Evolutionary conservation across 805 yeast genomes (phyloP).

Genomic region (Nakazawaea populi): DNA sequence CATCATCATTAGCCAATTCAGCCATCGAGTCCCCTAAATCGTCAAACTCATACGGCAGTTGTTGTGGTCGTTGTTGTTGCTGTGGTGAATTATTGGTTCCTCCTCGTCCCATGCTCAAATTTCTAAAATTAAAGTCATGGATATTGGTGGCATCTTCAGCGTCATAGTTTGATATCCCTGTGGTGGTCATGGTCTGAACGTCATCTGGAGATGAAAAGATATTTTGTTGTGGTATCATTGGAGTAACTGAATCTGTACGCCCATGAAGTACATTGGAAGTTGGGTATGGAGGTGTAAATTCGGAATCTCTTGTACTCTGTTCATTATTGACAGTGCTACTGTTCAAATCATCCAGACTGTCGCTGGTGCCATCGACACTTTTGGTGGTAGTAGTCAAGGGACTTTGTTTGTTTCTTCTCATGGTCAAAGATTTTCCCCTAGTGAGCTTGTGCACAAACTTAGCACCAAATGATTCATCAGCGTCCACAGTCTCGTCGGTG

Average conservation of each 20-base stretch:
- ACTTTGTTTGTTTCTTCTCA: constrained; percentile 13
- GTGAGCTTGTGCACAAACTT: constrained; percentile 37
- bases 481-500: constrained; percentile 24
- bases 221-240: constrained; percentile 10
- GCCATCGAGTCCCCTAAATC: neutral
- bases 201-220: neutral
- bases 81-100: neutral
- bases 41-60: neutral
- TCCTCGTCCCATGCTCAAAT: neutral
- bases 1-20: neutral
- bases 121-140: constrained; percentile 6
- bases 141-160: neutral
- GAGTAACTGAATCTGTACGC: constrained; percentile 13
- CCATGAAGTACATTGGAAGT: constrained; percentile 3
- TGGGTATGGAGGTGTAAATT: constrained; percentile 4
- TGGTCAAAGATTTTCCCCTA: constrained; percentile 32
- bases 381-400: constrained; percentile 11
- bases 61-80: neutral
- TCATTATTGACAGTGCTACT: neutral
- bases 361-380: constrained; percentile 10
- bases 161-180: constrained; percentile 4
- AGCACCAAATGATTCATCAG: constrained; percentile 32
- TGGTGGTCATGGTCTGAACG: neutral
- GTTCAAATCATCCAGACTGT: constrained; percentile 1
- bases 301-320: neutral